These are phyloP conservation scores for Achaetomiella virescens DNA, from an alignment of 495 filamentous ascomycete species.

Conservation along the genomic window DNA sequence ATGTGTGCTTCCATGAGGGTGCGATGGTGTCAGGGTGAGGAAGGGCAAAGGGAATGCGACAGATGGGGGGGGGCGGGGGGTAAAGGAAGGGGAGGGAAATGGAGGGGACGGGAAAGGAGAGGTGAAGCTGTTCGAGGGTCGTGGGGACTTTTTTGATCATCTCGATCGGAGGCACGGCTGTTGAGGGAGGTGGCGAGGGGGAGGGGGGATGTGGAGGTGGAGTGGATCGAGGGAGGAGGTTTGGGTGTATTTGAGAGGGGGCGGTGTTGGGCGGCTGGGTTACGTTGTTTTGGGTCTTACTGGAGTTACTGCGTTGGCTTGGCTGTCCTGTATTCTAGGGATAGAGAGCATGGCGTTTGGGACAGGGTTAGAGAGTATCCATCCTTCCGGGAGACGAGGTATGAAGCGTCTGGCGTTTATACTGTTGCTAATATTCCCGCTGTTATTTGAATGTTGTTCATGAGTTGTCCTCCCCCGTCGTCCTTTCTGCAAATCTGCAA, in stretches of 20 bases:
- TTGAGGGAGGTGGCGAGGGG: slow-evolving; percentile 11
- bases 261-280: no score
- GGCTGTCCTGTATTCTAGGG: no score
- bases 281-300: neutral
- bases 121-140: slow-evolving; percentile 12
- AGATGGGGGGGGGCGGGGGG: neutral
- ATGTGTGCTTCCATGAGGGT: slow-evolving; percentile 24
- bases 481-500: no score
- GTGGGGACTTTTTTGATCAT: slow-evolving; percentile 28
- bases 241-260: slow-evolving; percentile 20
- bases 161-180: slow-evolving; percentile 20
- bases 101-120: neutral
- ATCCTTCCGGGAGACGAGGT: neutral
- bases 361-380: slow-evolving; percentile 1
- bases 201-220: slow-evolving; percentile 20
- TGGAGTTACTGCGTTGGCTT: neutral
- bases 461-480: no score
- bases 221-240: slow-evolving; percentile 26
- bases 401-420: neutral
- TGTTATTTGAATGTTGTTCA: no score
- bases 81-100: neutral
- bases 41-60: neutral
- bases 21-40: neutral
- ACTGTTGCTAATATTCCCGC: no score
- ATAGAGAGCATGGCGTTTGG: slow-evolving; percentile 10